These are phyloP conservation scores for Rhynchospora pubera DNA, from an alignment of 176 grass and related monocot species.

Conservation along the genomic window DNA sequence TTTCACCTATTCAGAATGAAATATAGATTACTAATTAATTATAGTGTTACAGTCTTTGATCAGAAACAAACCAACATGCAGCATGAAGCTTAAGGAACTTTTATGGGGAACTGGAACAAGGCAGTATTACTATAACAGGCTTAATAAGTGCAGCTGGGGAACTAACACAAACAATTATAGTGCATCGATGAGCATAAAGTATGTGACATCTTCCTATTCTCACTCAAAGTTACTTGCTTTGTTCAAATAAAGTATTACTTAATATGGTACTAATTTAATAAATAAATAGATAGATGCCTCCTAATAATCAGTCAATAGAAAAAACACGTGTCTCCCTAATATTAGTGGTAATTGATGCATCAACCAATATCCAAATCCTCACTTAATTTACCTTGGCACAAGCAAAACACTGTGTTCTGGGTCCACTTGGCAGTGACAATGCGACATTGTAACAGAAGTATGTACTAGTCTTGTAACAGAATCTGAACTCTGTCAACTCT, in stretches of 20 bases:
- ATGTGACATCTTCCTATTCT: neutral
- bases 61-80: neutral
- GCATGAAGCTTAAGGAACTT: neutral
- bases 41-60: neutral
- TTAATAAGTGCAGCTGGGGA: neutral
- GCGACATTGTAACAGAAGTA: too few relatives aligned
- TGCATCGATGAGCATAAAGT: slow-evolving; percentile 2
- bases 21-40: neutral
- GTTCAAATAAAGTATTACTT: neutral
- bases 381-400: too few relatives aligned
- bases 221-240: neutral
- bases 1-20: slow-evolving; percentile 53
- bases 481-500: too few relatives aligned
- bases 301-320: neutral
- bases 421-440: too few relatives aligned
- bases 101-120: neutral
- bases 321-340: neutral
- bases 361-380: too few relatives aligned
- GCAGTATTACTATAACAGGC: neutral
- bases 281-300: neutral
- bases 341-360: too few relatives aligned
- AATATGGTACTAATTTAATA: neutral
- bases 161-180: neutral
- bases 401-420: too few relatives aligned
- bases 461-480: too few relatives aligned